Evolutionary conservation across 73 alveolate species (phyloP).

Genomic region (Stentor coeruleus): DNA sequence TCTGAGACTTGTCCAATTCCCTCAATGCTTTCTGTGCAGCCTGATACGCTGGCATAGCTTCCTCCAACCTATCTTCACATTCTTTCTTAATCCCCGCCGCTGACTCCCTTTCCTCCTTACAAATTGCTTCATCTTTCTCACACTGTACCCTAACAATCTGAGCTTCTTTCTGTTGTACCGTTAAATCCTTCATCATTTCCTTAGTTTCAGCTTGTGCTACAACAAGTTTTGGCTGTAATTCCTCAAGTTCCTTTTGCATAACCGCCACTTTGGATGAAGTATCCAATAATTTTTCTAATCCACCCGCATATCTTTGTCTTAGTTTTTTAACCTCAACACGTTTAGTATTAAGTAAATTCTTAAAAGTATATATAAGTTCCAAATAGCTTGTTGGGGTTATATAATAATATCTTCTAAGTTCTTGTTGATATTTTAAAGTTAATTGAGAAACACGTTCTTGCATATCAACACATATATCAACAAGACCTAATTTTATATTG

Average conservation of each 20-base stretch:
- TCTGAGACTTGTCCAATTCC: slow-evolving; percentile 77
- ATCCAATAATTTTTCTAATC: slow-evolving; percentile 79
- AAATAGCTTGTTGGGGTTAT: slow-evolving; percentile 98
- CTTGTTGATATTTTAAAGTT: slow-evolving; percentile 75
- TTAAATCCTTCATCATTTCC: slow-evolving; percentile 35
- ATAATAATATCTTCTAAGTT: slow-evolving; percentile 94
- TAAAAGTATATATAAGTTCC: slow-evolving; percentile 93
- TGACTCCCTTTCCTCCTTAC: slow-evolving; percentile 52
- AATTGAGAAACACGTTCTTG: slow-evolving; percentile 88
- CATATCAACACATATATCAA: slow-evolving; percentile 96
- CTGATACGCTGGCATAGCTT: slow-evolving; percentile 96
- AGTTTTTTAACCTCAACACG: slow-evolving; percentile 57
- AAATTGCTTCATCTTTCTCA: slow-evolving; percentile 42
- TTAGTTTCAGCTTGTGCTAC: slow-evolving; percentile 62
- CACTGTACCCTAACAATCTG: slow-evolving; percentile 44
- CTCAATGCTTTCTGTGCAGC: slow-evolving; percentile 96
- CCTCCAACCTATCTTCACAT: slow-evolving; percentile 80
- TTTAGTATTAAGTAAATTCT: slow-evolving; percentile 78
- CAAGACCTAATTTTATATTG: slow-evolving; percentile 73
- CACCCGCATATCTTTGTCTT: slow-evolving; percentile 61
- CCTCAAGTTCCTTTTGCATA: slow-evolving; percentile 75
- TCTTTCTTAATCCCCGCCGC: slow-evolving; percentile 68
- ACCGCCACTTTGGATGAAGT: slow-evolving; percentile 80
- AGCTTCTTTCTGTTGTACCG: slow-evolving; percentile 63
- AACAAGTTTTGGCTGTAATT: slow-evolving; percentile 80